Evolutionary conservation across 805 yeast species (phyloP), one percentile per base, ranked within the genome.

Genomic region (Starmerella stellata): DNA sequence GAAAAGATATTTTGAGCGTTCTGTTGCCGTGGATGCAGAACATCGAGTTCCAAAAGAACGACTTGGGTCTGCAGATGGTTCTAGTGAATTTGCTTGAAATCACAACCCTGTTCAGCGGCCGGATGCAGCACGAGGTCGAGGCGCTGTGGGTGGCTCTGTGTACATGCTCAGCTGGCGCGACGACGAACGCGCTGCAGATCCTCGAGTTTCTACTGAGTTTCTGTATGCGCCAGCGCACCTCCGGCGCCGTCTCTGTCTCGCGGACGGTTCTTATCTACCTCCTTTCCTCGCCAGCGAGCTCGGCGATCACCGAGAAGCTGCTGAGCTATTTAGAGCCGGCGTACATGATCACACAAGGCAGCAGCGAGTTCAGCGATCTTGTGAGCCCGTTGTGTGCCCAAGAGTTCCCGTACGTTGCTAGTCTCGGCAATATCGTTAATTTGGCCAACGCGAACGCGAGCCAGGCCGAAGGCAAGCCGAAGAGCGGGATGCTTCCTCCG

Each of bases 61-160:
- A 45, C 14, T 15, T 23, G 3, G 48, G 44, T 4, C 35, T 46
- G 5, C 49, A 45, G 21, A 44, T 45, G 48, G 48, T 45, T 2
- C 21, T 45, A 4, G 48, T 36, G 1, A 44, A 45, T 19, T 59
- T 87, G 39, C 72, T 85, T 54, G 95, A 81, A 48, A 76, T 90
- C 30, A 82, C 95, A 0, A 72, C 82, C 28, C 72, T 72, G 42
- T 79, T 76, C 48, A 72, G 85, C 37, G 75, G 76, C 35, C 63
- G 65, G 13, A 72, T 81, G 47, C 80, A 81, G 33, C 78, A 77
- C 49, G 96, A 83, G 49, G 81, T 90, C 9, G 95, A 85, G 55
- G 93, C 93, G 0, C 58, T 90, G 18, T 90, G 99, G 99, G 82
- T 80, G 4, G 87, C 95, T 0, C 62, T 90, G n/a, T 94, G 92